A percentile compares a stretch with the other conserved stretches of the same genome.
Conservation (phyloP, 306 rosid species). For the Ormosia emarginata region DNA sequence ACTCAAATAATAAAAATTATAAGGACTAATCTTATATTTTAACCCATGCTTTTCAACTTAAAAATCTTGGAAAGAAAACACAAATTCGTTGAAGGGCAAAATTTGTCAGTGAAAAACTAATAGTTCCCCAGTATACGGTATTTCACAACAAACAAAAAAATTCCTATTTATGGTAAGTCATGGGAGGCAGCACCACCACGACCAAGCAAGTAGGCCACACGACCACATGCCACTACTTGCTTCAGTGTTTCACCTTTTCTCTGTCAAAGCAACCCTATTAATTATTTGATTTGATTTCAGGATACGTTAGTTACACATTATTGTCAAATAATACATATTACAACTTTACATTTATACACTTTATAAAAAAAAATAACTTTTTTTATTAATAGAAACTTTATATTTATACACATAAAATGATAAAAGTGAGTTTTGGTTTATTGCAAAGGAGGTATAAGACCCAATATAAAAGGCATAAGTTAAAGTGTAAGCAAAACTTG, state of each 20-base stretch:
- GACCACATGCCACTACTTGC: slow-evolving; percentile 16
- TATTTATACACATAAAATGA: too few species aligned
- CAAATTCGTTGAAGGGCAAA: not conserved
- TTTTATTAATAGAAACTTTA: too few species aligned
- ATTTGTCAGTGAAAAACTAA: not conserved
- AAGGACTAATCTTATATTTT: too few species aligned
- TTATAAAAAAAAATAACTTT: too few species aligned
- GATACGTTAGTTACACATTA: not conserved
- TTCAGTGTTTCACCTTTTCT: slow-evolving; percentile 28
- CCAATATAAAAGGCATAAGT: too few species aligned
- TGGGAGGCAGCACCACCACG: not conserved
- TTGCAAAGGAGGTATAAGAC: too few species aligned
- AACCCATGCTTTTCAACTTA: too few species aligned
- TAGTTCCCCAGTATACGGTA: not conserved
- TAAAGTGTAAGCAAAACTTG: too few species aligned
- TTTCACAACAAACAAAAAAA: not conserved
- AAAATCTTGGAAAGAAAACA: too few species aligned
- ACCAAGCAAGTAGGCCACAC: slow-evolving; percentile 24
- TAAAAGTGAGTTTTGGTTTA: too few species aligned
- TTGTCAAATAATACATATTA: not conserved
- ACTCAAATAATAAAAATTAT: too few species aligned
- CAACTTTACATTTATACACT: not conserved
- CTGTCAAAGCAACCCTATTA: not conserved
- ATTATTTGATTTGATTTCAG: not conserved
- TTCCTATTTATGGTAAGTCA: slow-evolving; percentile 19